Evolutionary conservation across 2,329 filamentous ascomycete species (phyloP).

Genomic region (Simplicillium aogashimaense): DNA sequence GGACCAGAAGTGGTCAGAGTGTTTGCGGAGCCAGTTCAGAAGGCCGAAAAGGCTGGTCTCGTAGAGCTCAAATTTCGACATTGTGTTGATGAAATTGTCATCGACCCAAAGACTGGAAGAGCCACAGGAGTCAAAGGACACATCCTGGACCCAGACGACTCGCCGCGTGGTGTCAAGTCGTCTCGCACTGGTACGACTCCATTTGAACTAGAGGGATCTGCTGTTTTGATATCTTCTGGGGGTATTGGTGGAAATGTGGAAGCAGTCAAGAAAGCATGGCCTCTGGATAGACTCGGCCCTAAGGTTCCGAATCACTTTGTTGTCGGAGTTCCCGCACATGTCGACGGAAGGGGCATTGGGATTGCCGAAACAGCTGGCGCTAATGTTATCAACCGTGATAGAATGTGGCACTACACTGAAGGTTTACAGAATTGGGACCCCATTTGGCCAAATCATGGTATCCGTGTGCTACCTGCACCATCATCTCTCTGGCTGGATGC

Average conservation of each 20-base stretch:
- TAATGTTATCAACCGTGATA: constrained; percentile 47
- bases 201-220: constrained; percentile 43
- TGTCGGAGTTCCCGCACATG: constrained; percentile 50
- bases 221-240: constrained; percentile 45
- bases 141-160: constrained; percentile 39
- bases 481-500: constrained; percentile 55
- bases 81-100: constrained; percentile 43
- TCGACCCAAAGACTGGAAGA: constrained; percentile 37
- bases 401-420: constrained; percentile 60
- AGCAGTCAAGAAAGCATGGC: constrained; percentile 48
- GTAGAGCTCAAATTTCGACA: constrained; percentile 48
- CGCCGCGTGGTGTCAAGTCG: constrained; percentile 40
- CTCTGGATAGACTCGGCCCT: constrained; percentile 44
- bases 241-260: constrained; percentile 55
- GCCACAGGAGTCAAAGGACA: constrained; percentile 43
- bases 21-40: constrained; percentile 45
- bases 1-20: constrained; percentile 50
- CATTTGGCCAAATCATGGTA: constrained; percentile 52
- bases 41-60: constrained; percentile 40
- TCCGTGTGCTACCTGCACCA: constrained; percentile 49
- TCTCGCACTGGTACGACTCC: constrained; percentile 34
- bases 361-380: constrained; percentile 44
- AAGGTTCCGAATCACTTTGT: constrained; percentile 46
- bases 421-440: constrained; percentile 52
- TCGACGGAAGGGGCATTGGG: constrained; percentile 54